phyloP scores from a whole-genome alignment of 2,329 filamentous ascomycete genomes.

The Diaporthe aspalathi region DNA sequence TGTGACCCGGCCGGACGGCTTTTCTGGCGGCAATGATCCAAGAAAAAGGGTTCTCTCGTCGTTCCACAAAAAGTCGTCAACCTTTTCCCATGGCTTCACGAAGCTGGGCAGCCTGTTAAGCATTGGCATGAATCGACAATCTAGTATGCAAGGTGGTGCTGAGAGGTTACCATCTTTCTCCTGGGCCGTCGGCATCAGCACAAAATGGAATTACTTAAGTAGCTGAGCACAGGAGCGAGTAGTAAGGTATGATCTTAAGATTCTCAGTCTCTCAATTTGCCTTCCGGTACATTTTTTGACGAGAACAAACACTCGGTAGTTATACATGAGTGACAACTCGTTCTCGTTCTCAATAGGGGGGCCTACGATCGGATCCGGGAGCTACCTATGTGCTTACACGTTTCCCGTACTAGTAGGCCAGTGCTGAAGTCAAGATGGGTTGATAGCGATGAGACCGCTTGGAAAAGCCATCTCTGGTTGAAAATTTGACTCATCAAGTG shows the following conservation, averaged over 20 bases:
- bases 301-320: neutral
- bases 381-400: constrained; percentile 44
- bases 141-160: constrained; percentile 44
- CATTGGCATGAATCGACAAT: constrained; percentile 54
- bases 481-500: constrained; percentile 62
- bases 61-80: constrained; percentile 49
- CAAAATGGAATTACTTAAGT: neutral
- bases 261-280: neutral
- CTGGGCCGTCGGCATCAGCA: constrained; percentile 49
- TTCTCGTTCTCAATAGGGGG: neutral
- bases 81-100: constrained; percentile 48
- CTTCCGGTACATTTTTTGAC: neutral
- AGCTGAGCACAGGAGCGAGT: neutral
- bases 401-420: constrained; percentile 62
- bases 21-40: constrained; percentile 42
- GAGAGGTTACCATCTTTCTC: constrained; percentile 51
- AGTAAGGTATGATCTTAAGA: no score
- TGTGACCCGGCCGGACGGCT: constrained; percentile 49
- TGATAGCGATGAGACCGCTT: constrained; percentile 60
- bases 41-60: constrained; percentile 54
- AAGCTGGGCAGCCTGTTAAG: constrained; percentile 58
- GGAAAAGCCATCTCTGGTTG: constrained; percentile 53
- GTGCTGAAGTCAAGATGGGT: constrained; percentile 59
- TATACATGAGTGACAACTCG: neutral
- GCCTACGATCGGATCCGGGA: neutral